A percentile compares a stretch with the other conserved stretches of the same genome.
Evolutionary conservation across 306 rosid species (phyloP).

Genomic region (Echinosophora koreensis): DNA sequence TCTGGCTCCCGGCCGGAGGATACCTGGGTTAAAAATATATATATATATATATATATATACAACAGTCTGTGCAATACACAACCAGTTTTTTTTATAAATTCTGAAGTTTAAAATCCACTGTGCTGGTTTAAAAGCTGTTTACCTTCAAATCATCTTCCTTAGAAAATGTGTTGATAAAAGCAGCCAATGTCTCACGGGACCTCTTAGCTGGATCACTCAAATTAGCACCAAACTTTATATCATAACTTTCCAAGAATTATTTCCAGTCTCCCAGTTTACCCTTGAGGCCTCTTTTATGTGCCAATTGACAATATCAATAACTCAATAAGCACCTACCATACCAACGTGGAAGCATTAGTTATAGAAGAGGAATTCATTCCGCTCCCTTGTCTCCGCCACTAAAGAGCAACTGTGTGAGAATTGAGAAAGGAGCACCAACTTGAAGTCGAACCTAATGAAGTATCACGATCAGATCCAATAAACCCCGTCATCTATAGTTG

Average conservation of each 20-base stretch:
- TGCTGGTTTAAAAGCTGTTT: slow-evolving; percentile 7
- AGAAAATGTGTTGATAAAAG: slow-evolving; percentile 73
- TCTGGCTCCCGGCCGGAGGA: too few species aligned
- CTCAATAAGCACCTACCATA: slow-evolving; percentile 69
- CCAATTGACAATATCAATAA: slow-evolving; percentile 58
- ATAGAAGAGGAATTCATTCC: neutral
- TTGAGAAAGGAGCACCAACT: too few species aligned
- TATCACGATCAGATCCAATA: too few species aligned
- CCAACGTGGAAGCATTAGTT: slow-evolving; percentile 31
- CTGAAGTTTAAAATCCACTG: too few species aligned
- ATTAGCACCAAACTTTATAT: slow-evolving; percentile 66
- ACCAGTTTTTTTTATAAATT: too few species aligned
- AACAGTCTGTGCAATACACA: too few species aligned
- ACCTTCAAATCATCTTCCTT: slow-evolving; percentile 57
- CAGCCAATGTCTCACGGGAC: slow-evolving; percentile 63
- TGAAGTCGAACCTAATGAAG: too few species aligned
- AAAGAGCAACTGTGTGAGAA: too few species aligned
- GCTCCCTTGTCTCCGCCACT: too few species aligned
- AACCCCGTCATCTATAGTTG: too few species aligned
- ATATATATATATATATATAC: too few species aligned
- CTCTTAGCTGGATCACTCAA: slow-evolving; percentile 83
- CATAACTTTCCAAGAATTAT: slow-evolving; percentile 64
- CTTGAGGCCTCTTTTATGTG: slow-evolving; percentile 73
- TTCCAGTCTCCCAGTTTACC: slow-evolving; percentile 83
- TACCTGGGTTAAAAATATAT: too few species aligned